Evolutionary conservation across 2,329 filamentous ascomycete species (phyloP).

Genomic region (Graphilbum sp.): DNA sequence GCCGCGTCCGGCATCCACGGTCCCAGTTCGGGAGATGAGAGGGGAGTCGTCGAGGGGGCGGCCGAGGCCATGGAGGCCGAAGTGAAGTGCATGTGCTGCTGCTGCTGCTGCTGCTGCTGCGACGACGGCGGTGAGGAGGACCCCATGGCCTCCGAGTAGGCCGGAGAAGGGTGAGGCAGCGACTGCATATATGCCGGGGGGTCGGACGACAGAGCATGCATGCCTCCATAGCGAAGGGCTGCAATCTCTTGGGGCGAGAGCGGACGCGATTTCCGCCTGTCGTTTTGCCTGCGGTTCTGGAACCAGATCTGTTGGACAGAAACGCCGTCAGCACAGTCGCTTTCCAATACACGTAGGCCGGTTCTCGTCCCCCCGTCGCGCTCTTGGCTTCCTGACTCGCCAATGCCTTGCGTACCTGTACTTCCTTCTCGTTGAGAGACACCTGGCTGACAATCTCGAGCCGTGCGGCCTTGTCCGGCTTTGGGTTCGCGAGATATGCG

Average conservation of each 20-base stretch:
- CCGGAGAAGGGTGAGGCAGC: background rate
- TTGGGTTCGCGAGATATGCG: constrained; percentile 70
- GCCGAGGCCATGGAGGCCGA: constrained; percentile 2
- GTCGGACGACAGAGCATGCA: constrained; percentile 34
- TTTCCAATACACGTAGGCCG: no score
- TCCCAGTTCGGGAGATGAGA: constrained; percentile 11
- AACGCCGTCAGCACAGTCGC: background rate
- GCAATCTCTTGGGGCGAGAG: constrained; percentile 62
- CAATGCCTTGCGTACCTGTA: constrained; percentile 62
- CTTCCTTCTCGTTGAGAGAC: constrained; percentile 84
- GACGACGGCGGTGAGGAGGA: constrained; percentile 8
- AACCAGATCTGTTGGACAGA: constrained; percentile 67
- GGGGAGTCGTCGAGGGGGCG: constrained; percentile 9
- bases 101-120: no score
- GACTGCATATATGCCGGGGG: constrained; percentile 14
- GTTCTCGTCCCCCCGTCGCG: no score
- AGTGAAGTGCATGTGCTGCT: constrained; percentile 4
- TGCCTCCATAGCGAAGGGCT: constrained; percentile 37
- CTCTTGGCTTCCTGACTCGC: no score
- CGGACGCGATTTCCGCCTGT: constrained; percentile 74
- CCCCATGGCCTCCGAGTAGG: constrained; percentile 6
- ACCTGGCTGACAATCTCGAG: constrained; percentile 72
- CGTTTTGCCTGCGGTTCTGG: constrained; percentile 86
- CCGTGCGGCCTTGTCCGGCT: constrained; percentile 81
- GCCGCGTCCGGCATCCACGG: constrained; percentile 9